phyloP scores from a whole-genome alignment of 2,329 filamentous ascomycete species.

The Cytospora piceae region DNA sequence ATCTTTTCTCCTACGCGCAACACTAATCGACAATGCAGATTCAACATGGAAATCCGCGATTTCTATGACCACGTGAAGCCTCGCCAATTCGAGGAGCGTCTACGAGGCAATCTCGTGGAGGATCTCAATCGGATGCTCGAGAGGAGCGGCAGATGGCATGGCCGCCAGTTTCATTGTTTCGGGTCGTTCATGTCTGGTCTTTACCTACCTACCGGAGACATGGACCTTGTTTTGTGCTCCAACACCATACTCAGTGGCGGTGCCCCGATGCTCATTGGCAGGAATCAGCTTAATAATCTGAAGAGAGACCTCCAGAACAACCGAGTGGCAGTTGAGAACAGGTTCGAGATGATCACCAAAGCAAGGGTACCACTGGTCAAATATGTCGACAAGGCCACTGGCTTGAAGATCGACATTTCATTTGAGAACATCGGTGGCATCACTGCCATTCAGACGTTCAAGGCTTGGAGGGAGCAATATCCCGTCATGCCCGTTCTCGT shows the following conservation, averaged over 20 bases:
- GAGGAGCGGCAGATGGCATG: conserved; percentile 9
- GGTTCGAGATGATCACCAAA: conserved; percentile 69
- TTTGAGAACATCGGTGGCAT: conserved; percentile 91
- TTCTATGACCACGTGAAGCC: conserved; percentile 88
- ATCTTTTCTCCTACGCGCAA: conserved; percentile 21
- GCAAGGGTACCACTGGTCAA: conserved; percentile 94
- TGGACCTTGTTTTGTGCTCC: conserved; percentile 85
- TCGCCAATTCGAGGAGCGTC: conserved; percentile 72
- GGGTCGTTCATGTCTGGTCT: conserved; percentile 92
- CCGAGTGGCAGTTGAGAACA: conserved; percentile 59
- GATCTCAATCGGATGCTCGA: conserved; percentile 66
- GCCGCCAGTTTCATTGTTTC: conserved; percentile 70
- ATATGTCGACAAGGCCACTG: conserved; percentile 77
- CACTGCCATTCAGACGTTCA: conserved; percentile 78
- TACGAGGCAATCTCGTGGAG: conserved; percentile 73
- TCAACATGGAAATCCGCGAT: conserved; percentile 88
- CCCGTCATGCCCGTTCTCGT: conserved; percentile 87
- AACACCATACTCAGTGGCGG: conserved; percentile 59
- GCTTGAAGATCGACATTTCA: conserved; percentile 86
- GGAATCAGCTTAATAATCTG: conserved; percentile 51
- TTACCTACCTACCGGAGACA: conserved; percentile 75
- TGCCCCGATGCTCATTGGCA: conserved; percentile 47
- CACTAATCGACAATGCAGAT: conserved; percentile 48
- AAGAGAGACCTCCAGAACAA: conserved; percentile 61
- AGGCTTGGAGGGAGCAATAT: conserved; percentile 76